These are phyloP conservation scores for Hawksworthiomyces lignivorus DNA, from an alignment of 2,329 filamentous ascomycete species.

Conservation along the genomic window DNA sequence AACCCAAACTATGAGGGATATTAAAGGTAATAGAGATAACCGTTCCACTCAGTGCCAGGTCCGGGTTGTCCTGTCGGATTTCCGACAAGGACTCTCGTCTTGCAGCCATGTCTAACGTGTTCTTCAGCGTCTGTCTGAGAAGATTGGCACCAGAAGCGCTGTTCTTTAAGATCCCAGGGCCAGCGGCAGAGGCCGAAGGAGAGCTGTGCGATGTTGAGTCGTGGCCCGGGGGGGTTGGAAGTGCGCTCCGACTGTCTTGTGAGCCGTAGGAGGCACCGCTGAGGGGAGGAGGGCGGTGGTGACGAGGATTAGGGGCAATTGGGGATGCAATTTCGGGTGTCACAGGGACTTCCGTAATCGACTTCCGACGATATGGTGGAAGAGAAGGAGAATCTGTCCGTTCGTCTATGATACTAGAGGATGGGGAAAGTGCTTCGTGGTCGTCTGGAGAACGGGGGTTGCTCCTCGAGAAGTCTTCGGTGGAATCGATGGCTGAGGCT, in stretches of 20 bases:
- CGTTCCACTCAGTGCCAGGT: constrained; percentile 53
- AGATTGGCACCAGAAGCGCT: background rate
- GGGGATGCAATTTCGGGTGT: no score
- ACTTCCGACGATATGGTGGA: constrained; percentile 26
- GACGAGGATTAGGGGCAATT: no score
- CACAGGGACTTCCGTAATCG: constrained; percentile 30
- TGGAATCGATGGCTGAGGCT: constrained; percentile 2
- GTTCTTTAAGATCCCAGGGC: background rate
- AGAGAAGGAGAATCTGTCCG: constrained; percentile 14
- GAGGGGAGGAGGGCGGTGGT: no score
- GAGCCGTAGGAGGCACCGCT: no score
- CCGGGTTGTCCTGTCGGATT: constrained; percentile 47
- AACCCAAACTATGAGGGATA: constrained; percentile 52
- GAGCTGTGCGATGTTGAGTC: background rate
- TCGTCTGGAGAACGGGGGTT: background rate
- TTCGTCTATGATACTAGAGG: background rate
- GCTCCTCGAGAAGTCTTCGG: background rate
- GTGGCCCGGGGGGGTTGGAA: constrained; percentile 24
- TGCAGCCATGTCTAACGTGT: constrained; percentile 33
- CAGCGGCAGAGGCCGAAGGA: background rate
- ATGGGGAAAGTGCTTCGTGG: constrained; percentile 4
- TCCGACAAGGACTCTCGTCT: constrained; percentile 45
- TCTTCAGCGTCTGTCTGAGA: constrained; percentile 25
- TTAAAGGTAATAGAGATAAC: constrained; percentile 60
- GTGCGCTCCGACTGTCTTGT: constrained; percentile 21